Conservation (phyloP, 78 protist species). For the Dictyostelium intermedium region DNA sequence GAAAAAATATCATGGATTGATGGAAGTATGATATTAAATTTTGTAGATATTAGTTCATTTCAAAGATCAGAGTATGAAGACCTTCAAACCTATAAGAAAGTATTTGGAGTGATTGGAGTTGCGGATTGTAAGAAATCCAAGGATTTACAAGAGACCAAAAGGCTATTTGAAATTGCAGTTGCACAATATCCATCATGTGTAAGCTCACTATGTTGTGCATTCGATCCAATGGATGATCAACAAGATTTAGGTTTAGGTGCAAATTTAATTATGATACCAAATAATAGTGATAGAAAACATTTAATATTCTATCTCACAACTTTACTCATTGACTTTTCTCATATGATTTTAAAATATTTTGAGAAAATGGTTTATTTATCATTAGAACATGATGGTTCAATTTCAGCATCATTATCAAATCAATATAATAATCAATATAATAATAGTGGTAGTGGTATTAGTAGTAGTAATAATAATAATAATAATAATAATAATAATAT, state of each 20-base stretch:
- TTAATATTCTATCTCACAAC: constrained; percentile 47
- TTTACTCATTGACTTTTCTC: constrained; percentile 44
- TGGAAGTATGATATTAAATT: constrained; percentile 70
- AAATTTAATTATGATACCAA: constrained; percentile 72
- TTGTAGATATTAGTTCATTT: neutral
- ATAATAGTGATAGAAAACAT: constrained; percentile 59
- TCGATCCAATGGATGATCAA: constrained; percentile 78
- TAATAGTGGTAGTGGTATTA: neutral
- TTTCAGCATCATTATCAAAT: neutral
- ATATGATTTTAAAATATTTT: constrained; percentile 14
- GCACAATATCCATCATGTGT: constrained; percentile 28
- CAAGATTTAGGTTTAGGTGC: constrained; percentile 43
- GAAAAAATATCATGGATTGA: constrained; percentile 76
- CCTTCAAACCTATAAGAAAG: neutral
- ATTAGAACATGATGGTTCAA: neutral
- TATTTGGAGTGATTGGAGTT: constrained; percentile 74
- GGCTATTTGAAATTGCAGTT: constrained; percentile 38
- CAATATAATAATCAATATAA: neutral
- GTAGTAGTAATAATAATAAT: neutral
- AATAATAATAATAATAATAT: neutral
- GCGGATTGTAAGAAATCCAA: constrained; percentile 52
- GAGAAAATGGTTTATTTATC: constrained; percentile 43
- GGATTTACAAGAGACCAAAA: constrained; percentile 43
- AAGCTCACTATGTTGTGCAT: constrained; percentile 58
- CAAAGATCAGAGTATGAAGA: constrained; percentile 50